Evolutionary conservation across 2,329 filamentous ascomycete genomes (phyloP), one percentile per base, ranked within the genome.

Genomic region (Hymenoscyphus occultus): DNA sequence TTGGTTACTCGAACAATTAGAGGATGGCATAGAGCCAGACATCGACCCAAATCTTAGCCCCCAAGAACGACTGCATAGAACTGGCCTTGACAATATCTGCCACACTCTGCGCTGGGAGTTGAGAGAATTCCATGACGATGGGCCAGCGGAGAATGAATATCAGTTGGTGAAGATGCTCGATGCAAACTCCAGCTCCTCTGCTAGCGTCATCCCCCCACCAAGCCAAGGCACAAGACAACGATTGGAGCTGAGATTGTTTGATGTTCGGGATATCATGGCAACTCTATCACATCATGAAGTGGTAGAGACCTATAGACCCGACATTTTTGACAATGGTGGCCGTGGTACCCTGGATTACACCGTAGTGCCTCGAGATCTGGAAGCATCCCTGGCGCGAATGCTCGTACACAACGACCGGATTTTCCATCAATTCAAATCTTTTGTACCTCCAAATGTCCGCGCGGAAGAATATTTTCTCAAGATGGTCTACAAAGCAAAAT

Each of bases 191-290:
- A 54, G 19, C 13, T 54, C 48, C 3, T 54, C 48, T 13, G 48
- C 2, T 31, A 54, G 48, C 19, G 7, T 54, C 48, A 3, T 28
- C 19, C 48, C 13, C 19, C 48, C 48, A 54, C 9, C 60, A 16
- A 39, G 63, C 22, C 63, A 62, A 31, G 67, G 67, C 40, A 71
- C 69, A 28, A 65, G 67, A 39, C 54, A 59, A 31, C 65, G 65
- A 63, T 48, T 68, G n/a, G 65, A 54, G 10, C 60, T 65, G 32
- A 68, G 73, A 39, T 64, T 69, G 59, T 59, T 58, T 13, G 59
- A 51, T 16, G 68, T 74, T 39, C 70, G 71, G 12, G 71, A 74
- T 60, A 73, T 75, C 32, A 67, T 75, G 70, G 72, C 71, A 7
- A 70, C 72, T 31, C 66, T 74, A 19, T 71, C 71, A 16, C 61